Percentiles rank a stretch among this genome's conserved stretches.
Evolutionary conservation across 805 yeast genomes (phyloP).

Genomic region (Hanseniaspora meyeri): DNA sequence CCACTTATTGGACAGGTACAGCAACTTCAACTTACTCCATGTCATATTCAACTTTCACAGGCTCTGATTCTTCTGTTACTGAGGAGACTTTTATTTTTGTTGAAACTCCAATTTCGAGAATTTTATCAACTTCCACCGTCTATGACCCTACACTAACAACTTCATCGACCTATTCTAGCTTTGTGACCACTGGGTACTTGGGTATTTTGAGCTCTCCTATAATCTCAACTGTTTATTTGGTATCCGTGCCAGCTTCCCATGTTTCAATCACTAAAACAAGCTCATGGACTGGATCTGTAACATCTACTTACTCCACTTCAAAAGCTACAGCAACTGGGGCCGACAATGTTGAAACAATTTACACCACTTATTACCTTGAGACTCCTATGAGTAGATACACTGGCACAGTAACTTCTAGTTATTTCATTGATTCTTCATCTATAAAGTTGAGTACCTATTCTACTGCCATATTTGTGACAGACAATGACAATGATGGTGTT

Average conservation of each 20-base stretch:
- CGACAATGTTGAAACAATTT: background rate
- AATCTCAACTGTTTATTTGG: constrained; percentile 16
- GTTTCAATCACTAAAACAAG: background rate
- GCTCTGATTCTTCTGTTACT: constrained; percentile 16
- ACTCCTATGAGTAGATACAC: constrained; percentile 8
- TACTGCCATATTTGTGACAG: background rate
- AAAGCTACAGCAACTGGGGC: background rate
- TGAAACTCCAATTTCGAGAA: constrained; percentile 15
- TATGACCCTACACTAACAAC: background rate
- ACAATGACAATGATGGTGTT: background rate
- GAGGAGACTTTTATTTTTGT: constrained; percentile 14
- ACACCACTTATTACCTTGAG: constrained; percentile 11
- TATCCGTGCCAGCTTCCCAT: constrained; percentile 15
- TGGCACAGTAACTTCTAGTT: background rate
- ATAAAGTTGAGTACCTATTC: background rate
- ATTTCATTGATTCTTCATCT: background rate
- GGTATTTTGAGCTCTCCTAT: background rate
- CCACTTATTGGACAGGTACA: constrained; percentile 15
- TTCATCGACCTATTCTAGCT: background rate
- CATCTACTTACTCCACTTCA: constrained; percentile 7
- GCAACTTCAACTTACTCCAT: constrained; percentile 15
- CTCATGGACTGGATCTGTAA: constrained; percentile 8
- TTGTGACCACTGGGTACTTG: background rate
- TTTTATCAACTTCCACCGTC: background rate
- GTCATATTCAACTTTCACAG: constrained; percentile 11